Evolutionary conservation across 257 asterid species (phyloP), one percentile per base, ranked within the genome.

Genomic region (Petunia axillaris): DNA sequence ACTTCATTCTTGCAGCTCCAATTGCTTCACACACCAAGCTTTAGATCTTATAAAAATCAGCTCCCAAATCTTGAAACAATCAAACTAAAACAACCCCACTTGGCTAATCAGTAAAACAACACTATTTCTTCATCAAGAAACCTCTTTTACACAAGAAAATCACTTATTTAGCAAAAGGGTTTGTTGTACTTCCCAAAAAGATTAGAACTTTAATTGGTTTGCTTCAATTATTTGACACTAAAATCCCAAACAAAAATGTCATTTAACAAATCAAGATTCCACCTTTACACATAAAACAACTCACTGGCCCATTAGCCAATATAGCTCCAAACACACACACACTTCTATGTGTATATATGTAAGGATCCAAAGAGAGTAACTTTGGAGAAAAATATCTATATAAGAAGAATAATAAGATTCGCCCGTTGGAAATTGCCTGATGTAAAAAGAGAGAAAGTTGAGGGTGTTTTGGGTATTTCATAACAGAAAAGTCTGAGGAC

Each of bases 1-100:
- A 85, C 93, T 90, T 93, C 99, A 95, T 93, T 67, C 39, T 57
- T 58, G 55, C 46, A 53, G 79, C 73, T 83, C 39, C 64, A 63
- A 41, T 39, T 66, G 64, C 87, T 84, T 83, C 91, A 53, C 70
- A 25, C 44, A 62, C 41, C 44, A 63, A 40, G 2, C 13, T 35
- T 37, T 55, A 85, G 98, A 94, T 93, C 98, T 89, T 86, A 82
- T 53, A 73, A 54, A 75, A 78, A 43, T 67, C 50, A 77, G 7
- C 79, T 65, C 38, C 16, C 11, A 53, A 79, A 76, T 48, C 84
- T 68, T 44, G 41, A 83, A 80, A 64, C 62, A 73, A 36, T 0
- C 0, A 35, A 73, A 73, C 36, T 6, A 70, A 70, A 48, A 16
- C 77, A 70, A 70, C 6, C 43, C 77, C 59, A 70, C n/a, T 14